A percentile compares a stretch with the other conserved stretches of the same genome.
Evolutionary conservation across 768 basidiomycete species (phyloP).

Genomic region (Leccinellum albellum): DNA sequence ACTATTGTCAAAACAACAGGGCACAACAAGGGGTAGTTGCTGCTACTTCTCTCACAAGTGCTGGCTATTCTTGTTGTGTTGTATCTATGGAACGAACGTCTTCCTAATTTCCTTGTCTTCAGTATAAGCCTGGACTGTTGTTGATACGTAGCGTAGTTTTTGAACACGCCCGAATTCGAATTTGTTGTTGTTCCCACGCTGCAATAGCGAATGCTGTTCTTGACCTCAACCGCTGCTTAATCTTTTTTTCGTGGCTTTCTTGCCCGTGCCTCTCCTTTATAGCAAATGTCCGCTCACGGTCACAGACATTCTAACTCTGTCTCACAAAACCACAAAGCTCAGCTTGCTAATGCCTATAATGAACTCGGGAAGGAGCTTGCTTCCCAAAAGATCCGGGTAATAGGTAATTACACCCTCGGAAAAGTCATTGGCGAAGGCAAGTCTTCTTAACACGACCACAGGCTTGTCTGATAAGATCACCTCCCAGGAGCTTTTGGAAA

Average conservation of each 20-base stretch:
- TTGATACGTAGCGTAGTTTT: conserved; percentile 14
- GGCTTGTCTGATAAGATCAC: conserved; percentile 22
- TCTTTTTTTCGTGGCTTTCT: conserved; percentile 28
- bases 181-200: conserved; percentile 31
- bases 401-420: conserved; percentile 93
- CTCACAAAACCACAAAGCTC: conserved; percentile 75
- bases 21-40: conserved; percentile 42
- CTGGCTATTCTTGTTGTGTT: conserved; percentile 32
- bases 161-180: conserved; percentile 5
- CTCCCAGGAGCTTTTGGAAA: conserved; percentile 87
- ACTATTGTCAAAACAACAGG: conserved; percentile 83
- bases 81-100: conserved; percentile 41
- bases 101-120: conserved; percentile 29
- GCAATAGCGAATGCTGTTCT: conserved; percentile 6
- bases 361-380: conserved; percentile 94
- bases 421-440: conserved; percentile 93
- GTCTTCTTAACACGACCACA: conserved; percentile 22
- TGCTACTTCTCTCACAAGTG: conserved; percentile 10
- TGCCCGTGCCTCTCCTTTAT: conserved; percentile 35
- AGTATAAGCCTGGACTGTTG: conserved; percentile 21
- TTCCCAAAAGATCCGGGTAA: conserved; percentile 84
- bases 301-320: conserved; percentile 62
- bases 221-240: conserved; percentile 4
- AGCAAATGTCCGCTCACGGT: conserved; percentile 45
- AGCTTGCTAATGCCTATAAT: conserved; percentile 94